Conservation (phyloP, 169 alveolate genomes). For the Theileria sp. region DNA sequence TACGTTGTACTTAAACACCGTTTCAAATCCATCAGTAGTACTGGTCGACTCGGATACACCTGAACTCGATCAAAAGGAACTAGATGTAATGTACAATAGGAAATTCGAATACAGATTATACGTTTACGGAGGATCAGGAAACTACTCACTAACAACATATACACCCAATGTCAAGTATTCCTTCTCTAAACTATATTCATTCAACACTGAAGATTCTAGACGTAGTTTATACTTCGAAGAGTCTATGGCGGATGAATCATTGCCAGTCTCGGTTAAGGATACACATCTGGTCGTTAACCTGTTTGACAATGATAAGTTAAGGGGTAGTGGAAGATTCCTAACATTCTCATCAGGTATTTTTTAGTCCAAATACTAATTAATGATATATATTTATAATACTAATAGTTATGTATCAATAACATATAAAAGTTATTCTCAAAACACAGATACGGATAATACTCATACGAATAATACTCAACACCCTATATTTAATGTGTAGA, state of each 20-base stretch:
- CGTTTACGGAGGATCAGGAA: not conserved
- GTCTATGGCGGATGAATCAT: not conserved
- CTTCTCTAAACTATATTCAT: not conserved
- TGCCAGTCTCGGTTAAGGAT: conserved; percentile 1
- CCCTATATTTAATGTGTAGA: not conserved
- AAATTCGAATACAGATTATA: not conserved
- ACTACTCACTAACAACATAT: not conserved
- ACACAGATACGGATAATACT: too few relatives aligned
- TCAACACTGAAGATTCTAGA: not conserved
- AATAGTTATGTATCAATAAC: too few relatives aligned
- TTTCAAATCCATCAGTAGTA: not conserved
- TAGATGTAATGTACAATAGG: not conserved
- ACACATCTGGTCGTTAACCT: not conserved
- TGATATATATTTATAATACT: not conserved
- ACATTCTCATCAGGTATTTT: conserved; percentile 3
- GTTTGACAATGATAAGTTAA: not conserved
- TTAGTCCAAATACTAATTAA: not conserved
- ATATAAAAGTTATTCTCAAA: too few relatives aligned
- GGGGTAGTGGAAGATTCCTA: conserved; percentile 10
- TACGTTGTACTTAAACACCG: not conserved
- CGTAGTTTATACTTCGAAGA: not conserved
- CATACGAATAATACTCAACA: too few relatives aligned
- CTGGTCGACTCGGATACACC: not conserved
- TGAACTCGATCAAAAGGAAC: not conserved
- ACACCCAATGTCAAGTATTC: not conserved